Evolutionary conservation across 768 basidiomycete genomes (phyloP).

Genomic region (Russula olivacea): DNA sequence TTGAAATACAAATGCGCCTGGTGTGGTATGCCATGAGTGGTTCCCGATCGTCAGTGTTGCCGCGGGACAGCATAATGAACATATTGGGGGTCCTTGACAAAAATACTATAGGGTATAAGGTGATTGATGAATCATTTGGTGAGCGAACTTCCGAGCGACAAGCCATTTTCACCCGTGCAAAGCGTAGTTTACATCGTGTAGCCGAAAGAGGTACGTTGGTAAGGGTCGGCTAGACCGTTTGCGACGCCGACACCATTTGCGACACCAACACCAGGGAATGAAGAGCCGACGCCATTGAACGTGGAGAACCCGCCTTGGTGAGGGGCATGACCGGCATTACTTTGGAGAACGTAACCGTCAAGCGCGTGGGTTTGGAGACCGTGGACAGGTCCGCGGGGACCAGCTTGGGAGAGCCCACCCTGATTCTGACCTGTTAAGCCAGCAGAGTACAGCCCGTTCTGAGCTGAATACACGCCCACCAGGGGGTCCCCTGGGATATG

Average conservation of each 20-base stretch:
- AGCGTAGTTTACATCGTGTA: conserved; percentile 64
- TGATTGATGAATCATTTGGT: conserved; percentile 16
- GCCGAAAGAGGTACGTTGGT: conserved; percentile 66
- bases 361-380: conserved; percentile 64
- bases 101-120: conserved; percentile 27
- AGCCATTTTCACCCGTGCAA: conserved; percentile 8
- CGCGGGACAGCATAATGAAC: conserved; percentile 29
- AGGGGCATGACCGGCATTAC: conserved; percentile 60
- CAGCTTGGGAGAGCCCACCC: conserved; percentile 33
- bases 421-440: conserved; percentile 55
- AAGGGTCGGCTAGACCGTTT: conserved; percentile 61
- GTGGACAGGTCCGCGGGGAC: conserved; percentile 44
- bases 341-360: conserved; percentile 77
- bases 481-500: conserved; percentile 54
- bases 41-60: conserved; percentile 27
- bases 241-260: conserved; percentile 43
- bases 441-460: conserved; percentile 58
- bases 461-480: conserved; percentile 58
- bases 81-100: conserved; percentile 22
- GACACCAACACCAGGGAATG: conserved; percentile 43
- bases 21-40: conserved; percentile 34
- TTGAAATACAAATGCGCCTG: conserved; percentile 38
- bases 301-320: conserved; percentile 51
- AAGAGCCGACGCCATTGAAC: conserved; percentile 47
- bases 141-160: conserved; percentile 10